These are phyloP conservation scores for Termitomyces sp. DNA, from an alignment of 768 basidiomycete species.

Conservation along the genomic window DNA sequence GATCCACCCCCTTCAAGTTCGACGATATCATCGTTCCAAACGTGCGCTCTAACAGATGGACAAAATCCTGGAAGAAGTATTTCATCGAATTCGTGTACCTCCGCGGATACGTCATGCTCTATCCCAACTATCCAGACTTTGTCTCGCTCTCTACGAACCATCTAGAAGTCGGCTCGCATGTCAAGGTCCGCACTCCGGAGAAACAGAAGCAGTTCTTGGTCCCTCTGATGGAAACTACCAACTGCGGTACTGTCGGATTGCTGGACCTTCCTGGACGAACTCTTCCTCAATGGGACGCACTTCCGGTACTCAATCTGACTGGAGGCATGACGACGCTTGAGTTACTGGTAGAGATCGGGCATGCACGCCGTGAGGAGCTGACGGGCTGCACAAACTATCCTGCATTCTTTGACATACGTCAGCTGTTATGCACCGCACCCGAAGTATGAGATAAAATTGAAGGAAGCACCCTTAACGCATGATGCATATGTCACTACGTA, in stretches of 20 bases:
- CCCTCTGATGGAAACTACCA: constrained; percentile 51
- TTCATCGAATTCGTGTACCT: constrained; percentile 84
- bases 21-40: constrained; percentile 55
- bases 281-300: constrained; percentile 44
- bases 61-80: constrained; percentile 82
- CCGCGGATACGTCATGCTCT: constrained; percentile 83
- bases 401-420: constrained; percentile 18
- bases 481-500: too few species aligned
- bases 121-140: constrained; percentile 74
- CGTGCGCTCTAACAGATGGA: constrained; percentile 79
- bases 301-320: constrained; percentile 70
- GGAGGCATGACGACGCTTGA: constrained; percentile 39
- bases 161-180: constrained; percentile 79
- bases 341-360: constrained; percentile 26
- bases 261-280: constrained; percentile 52
- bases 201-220: constrained; percentile 63
- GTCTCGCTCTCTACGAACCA: constrained; percentile 86
- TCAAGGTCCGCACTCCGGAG: constrained; percentile 50
- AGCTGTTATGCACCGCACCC: constrained; percentile 18
- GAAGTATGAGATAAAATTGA: neutral
- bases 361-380: constrained; percentile 26
- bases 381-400: constrained; percentile 22
- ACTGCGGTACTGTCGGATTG: constrained; percentile 25
- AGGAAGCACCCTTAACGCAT: neutral
- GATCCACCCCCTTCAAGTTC: constrained; percentile 31